Evolutionary conservation across 2,329 filamentous ascomycete species (phyloP).

Genomic region (Botrytis cinerea): DNA sequence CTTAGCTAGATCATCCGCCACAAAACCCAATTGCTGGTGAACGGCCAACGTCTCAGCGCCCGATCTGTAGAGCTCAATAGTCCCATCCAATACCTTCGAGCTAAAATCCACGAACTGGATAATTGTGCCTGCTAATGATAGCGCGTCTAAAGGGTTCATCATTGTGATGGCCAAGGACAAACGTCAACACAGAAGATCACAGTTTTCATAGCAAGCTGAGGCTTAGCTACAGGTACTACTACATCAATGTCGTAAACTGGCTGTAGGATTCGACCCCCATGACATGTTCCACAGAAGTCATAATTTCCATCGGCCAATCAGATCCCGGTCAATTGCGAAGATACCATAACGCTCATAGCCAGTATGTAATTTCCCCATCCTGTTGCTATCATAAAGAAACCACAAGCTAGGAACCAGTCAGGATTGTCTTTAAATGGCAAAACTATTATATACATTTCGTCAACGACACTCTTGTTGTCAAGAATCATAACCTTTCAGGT

Average conservation of each 20-base stretch:
- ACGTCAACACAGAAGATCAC: too few relatives aligned
- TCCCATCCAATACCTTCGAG: constrained; percentile 24
- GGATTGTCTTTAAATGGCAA: not conserved
- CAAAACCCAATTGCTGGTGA: constrained; percentile 21
- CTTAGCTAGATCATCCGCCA: constrained; percentile 17
- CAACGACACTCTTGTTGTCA: not conserved
- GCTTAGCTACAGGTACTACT: not conserved
- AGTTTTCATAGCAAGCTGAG: not conserved
- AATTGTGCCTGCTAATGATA: constrained; percentile 23
- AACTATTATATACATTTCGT: not conserved
- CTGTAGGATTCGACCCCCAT: not conserved
- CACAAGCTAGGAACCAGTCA: not conserved
- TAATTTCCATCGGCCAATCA: not conserved
- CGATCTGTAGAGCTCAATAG: constrained; percentile 24
- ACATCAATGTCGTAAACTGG: too few relatives aligned
- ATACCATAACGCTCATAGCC: not conserved
- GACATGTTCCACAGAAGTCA: not conserved
- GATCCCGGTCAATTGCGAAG: not conserved
- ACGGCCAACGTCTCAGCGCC: constrained; percentile 2
- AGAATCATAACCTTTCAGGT: not conserved
- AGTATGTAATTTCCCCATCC: not conserved
- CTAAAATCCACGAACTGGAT: constrained; percentile 30
- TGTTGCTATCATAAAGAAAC: not conserved
- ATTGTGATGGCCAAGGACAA: not conserved
- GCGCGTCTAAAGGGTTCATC: constrained; percentile 23